Evolutionary conservation across 345 rosid species (phyloP), one percentile per base, ranked within the genome.

Genomic region (Aethionema arabicum): DNA sequence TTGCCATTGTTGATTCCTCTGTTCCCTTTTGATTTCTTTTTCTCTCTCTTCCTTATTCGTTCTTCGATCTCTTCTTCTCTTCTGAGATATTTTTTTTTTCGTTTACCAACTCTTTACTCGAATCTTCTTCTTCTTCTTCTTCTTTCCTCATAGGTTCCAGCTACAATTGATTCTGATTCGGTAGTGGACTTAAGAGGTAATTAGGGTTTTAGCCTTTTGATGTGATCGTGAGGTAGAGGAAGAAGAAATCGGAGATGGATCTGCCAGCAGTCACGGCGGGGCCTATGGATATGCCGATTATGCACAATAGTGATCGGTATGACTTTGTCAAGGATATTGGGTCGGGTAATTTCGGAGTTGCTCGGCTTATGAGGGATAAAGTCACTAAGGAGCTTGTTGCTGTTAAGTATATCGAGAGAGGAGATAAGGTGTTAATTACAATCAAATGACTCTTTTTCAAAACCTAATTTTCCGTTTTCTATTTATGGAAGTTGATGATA

Each of bases 391-490:
- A 87, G 68, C 96, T 87, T 42, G 97, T 90, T 65, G 97, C 99
- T 75, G 95, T 93, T 49, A 93, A 93, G 81, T 93, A 85, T 60
- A 90, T 93, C 77, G 99, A 93, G 77, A 76, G 99, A 72, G 99
- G 99, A 67, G 87, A 82, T 16, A 89, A 79, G 91, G 96, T 86
- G 33, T 30, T 21, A 0, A 6, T 1, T 49, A 77, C 50, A 32
- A 29, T 32, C 42, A 16, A 8, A 8, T 40, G 11, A 8, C n/a
- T 6, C 29, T 4, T 40, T 32, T 32, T 13, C 3, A 44, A 56
- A 51, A 48, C 38, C 43, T 59, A 32, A 7, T 2, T 12, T 16
- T 12, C 10, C 6, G n/a, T 32, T 27, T 8, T 59, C 46, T 65
- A 59, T 39, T 57, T 65, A 42, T 73, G 55, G 69, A 63, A 67